Evolutionary conservation across 106 monocot species (phyloP).

Genomic region (Phalaenopsis aphrodite): DNA sequence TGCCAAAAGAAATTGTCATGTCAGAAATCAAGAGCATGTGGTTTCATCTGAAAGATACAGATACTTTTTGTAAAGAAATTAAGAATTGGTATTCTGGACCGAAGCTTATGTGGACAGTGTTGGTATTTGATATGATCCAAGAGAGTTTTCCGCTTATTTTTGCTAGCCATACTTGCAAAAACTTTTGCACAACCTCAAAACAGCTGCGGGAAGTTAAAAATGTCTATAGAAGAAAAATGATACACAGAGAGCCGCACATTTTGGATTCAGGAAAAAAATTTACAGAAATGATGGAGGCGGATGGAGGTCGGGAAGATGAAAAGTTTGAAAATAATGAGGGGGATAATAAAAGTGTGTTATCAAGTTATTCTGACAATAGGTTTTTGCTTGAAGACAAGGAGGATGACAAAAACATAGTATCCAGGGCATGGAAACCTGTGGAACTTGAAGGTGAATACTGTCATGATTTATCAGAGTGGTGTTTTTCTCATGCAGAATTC

Average conservation of each 20-base stretch:
- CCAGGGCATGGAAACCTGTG: slow-evolving; percentile 25
- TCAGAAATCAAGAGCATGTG: neutral
- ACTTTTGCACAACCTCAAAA: neutral
- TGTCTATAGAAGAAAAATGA: neutral
- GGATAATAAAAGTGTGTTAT: neutral
- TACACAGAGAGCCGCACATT: neutral
- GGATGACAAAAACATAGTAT: neutral
- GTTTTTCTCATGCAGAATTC: neutral
- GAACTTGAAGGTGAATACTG: slow-evolving; percentile 24
- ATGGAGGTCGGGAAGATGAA: neutral
- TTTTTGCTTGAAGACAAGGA: neutral
- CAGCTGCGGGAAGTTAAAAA: neutral
- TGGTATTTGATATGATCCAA: neutral
- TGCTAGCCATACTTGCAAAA: neutral
- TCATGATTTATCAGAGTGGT: slow-evolving; percentile 17
- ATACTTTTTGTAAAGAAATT: neutral
- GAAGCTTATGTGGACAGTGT: neutral
- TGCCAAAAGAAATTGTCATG: neutral
- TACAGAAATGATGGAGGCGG: neutral
- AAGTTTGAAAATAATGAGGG: neutral
- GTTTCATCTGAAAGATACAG: neutral
- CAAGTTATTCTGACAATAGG: neutral
- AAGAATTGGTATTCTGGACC: neutral
- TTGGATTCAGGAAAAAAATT: neutral
- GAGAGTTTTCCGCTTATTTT: neutral